A percentile compares a stretch with the other conserved stretches of the same genome.
phyloP scores from a whole-genome alignment of 78 protist genomes.

The Dictyostelium purpureum region DNA sequence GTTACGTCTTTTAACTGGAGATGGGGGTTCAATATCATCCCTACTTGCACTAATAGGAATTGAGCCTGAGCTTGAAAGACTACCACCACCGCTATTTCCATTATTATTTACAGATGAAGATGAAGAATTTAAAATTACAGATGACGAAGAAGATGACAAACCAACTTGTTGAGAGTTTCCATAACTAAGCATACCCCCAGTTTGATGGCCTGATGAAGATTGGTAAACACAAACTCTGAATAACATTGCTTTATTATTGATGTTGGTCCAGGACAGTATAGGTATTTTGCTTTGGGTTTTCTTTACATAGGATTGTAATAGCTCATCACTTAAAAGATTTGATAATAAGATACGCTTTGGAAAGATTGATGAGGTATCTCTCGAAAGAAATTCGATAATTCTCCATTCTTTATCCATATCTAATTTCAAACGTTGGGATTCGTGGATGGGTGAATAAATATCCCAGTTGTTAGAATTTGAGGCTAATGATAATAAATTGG shows the following conservation, averaged over 20 bases:
- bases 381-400: not conserved
- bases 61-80: not conserved
- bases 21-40: not conserved
- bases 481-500: not conserved
- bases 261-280: constrained; percentile 32
- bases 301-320: constrained; percentile 15
- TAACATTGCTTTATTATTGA: not conserved
- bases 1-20: constrained; percentile 5
- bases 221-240: not conserved
- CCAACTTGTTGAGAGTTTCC: no score
- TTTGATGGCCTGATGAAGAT: not conserved
- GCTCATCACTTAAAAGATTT: constrained; percentile 13
- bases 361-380: not conserved
- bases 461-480: constrained; percentile 29
- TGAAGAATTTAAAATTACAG: not conserved
- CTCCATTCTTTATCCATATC: constrained; percentile 41
- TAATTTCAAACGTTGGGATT: not conserved
- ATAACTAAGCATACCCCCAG: not conserved
- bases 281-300: constrained; percentile 41
- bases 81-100: not conserved
- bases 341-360: constrained; percentile 46
- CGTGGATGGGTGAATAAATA: constrained; percentile 11
- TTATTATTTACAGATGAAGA: not conserved
- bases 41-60: not conserved
- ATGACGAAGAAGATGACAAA: not conserved